Percentiles rank a stretch among this genome's conserved stretches.
Evolutionary conservation across 2,329 filamentous ascomycete species (phyloP).

Genomic region (Fusarium musae): DNA sequence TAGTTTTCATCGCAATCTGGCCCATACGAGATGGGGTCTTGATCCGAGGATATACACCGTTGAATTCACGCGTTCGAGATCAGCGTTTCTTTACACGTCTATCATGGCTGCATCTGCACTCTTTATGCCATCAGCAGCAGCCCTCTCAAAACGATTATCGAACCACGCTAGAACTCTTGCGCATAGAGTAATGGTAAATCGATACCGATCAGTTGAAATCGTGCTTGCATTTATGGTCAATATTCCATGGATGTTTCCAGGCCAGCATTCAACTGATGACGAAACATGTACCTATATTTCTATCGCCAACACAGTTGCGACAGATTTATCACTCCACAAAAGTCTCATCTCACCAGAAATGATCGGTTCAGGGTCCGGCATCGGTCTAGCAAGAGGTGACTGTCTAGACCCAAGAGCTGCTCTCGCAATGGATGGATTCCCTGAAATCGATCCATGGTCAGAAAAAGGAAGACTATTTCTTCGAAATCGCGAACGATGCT

Average conservation of each 20-base stretch:
- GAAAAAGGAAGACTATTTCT: conserved; percentile 70
- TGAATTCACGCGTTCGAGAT: conserved; percentile 73
- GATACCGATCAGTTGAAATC: conserved; percentile 77
- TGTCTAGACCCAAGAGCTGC: conserved; percentile 75
- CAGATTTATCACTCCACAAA: conserved; percentile 77
- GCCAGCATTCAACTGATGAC: conserved; percentile 75
- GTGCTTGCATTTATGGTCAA: conserved; percentile 81
- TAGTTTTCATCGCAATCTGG: conserved; percentile 75
- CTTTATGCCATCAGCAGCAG: conserved; percentile 71
- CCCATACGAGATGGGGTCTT: conserved; percentile 79
- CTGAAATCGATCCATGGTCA: conserved; percentile 69
- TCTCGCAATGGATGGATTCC: conserved; percentile 74
- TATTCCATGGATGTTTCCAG: conserved; percentile 79
- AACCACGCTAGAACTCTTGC: conserved; percentile 72
- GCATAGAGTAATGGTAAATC: conserved; percentile 68
- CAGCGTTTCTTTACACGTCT: conserved; percentile 77
- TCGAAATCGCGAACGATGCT: conserved; percentile 73
- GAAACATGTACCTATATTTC: conserved; percentile 78
- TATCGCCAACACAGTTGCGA: conserved; percentile 74
- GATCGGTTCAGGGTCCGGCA: conserved; percentile 57
- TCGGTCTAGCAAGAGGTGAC: conserved; percentile 69
- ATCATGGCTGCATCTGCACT: conserved; percentile 75
- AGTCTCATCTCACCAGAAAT: conserved; percentile 67
- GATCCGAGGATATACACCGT: conserved; percentile 74
- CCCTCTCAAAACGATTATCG: conserved; percentile 73